Evolutionary conservation across 768 basidiomycete species (phyloP), one percentile per base, ranked within the genome.

Genomic region (Pulveroboletus sp.): DNA sequence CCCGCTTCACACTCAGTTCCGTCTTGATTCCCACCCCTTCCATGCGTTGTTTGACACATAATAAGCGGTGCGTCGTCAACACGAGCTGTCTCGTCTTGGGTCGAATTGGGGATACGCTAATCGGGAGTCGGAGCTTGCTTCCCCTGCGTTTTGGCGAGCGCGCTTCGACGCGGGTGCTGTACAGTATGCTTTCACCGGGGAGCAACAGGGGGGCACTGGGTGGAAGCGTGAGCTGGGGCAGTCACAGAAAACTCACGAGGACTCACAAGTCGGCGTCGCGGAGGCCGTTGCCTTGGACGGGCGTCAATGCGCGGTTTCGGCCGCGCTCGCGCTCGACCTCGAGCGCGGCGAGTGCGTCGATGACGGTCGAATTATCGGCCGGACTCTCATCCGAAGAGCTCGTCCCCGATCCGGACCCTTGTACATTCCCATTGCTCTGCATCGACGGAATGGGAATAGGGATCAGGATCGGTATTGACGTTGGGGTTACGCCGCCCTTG

Each of bases 131-230:
- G 33, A 85, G 62, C 41, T 73, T 75, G 54, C 80, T 83, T 5
- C 81, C 79, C 20, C 83, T 78, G 4, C 81, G 75, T 50, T 76
- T 75, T 20, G 78, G 67, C 35, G 75, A 72, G 14, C 76, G 75
- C 12, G 75, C 72, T 56, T 84, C 82, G 12, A 85, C 81, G 5
- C 63, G 66, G 0, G 81, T 76, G 41, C 72, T 71, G 55, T 78
- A 83, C 0, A 83, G 19, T 27, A 84, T 64, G 1, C 39, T 49
- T 57, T 85, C 84, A 5, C 70, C 74, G 3, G 66, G 65, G n/a
- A 67, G 52, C 21, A 85, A 66, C 9, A 73, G 50, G 6, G 71
- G 64, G 7, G 59, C 57, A 51, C 74, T 74, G 10, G 19, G 10
- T 11, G 8, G 10, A 21, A n/a, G n/a, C n/a, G n/a, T n/a, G n/a